Conservation (phyloP, 2,329 filamentous ascomycete genomes). For the Neonectria magnoliae region DNA sequence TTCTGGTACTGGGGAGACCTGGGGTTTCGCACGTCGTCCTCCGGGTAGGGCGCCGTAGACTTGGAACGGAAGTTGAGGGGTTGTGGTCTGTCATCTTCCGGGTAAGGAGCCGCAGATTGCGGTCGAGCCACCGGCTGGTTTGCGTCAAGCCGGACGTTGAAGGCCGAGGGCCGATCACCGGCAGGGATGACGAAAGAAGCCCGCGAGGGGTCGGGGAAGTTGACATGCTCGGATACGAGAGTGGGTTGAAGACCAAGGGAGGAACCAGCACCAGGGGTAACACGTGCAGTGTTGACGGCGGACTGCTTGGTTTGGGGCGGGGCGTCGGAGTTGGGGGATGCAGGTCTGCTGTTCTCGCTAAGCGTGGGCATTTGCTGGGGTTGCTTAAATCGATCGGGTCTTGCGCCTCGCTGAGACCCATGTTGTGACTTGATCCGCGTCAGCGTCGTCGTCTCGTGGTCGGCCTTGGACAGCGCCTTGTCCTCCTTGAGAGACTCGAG, state of each 20-base stretch:
- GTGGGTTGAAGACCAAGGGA: conserved; percentile 54
- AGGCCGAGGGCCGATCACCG: conserved; percentile 58
- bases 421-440: conserved; percentile 86
- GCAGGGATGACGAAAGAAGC: conserved; percentile 47
- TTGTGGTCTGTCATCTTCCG: conserved; percentile 71
- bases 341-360: conserved; percentile 52
- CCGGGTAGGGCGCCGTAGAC: conserved; percentile 73
- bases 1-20: conserved; percentile 55
- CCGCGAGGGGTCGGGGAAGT: conserved; percentile 60
- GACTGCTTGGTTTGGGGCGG: conserved; percentile 27
- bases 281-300: conserved; percentile 27
- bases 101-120: conserved; percentile 74
- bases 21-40: conserved; percentile 60
- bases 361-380: conserved; percentile 60
- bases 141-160: conserved; percentile 60
- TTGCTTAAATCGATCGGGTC: conserved; percentile 69
- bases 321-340: conserved; percentile 41
- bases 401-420: conserved; percentile 71
- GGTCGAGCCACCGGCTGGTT: conserved; percentile 51
- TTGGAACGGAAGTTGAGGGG: conserved; percentile 57
- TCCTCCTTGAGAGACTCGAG: conserved; percentile 86
- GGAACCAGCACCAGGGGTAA: conserved; percentile 42
- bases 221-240: conserved; percentile 50
- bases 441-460: conserved; percentile 93
- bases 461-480: conserved; percentile 85